A percentile compares a stretch with the other conserved stretches of the same genome.
These are phyloP conservation scores for Penicillium ochrochloron DNA, from an alignment of 495 filamentous ascomycete genomes.

Conservation along the genomic window DNA sequence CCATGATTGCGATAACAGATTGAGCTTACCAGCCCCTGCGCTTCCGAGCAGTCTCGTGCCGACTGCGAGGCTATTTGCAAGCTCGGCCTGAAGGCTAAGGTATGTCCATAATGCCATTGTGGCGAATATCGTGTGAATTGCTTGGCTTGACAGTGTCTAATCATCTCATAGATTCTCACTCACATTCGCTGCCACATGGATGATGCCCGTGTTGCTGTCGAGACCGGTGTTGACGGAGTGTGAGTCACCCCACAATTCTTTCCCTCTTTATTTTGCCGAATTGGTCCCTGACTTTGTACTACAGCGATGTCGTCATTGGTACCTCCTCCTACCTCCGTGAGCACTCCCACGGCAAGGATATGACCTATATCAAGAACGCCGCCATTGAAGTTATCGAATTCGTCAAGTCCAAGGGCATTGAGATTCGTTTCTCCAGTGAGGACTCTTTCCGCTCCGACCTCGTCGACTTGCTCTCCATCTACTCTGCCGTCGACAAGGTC, in stretches of 20 bases:
- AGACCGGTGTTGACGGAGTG: constrained; percentile 79
- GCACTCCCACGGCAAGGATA: constrained; percentile 93
- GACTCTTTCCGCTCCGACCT: constrained; percentile 85
- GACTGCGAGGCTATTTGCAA: constrained; percentile 92
- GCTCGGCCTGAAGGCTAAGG: constrained; percentile 82
- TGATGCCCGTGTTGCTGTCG: constrained; percentile 85
- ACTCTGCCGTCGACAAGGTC: constrained; percentile 77
- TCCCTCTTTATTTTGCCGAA: not conserved
- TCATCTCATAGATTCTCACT: constrained; percentile 62
- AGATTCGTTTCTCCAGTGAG: constrained; percentile 79
- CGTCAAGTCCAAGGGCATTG: constrained; percentile 87
- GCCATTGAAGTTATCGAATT: constrained; percentile 94
- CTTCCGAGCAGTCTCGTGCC: constrained; percentile 77
- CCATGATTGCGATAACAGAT: constrained; percentile 50
- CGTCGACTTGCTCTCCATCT: constrained; percentile 77
- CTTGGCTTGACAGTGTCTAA: constrained; percentile 22
- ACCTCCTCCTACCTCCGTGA: constrained; percentile 90
- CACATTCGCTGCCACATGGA: constrained; percentile 95
- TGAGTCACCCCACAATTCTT: constrained; percentile 38
- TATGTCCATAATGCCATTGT: constrained; percentile 32
- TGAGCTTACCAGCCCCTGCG: constrained; percentile 80
- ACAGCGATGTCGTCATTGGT: constrained; percentile 89
- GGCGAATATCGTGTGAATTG: constrained; percentile 7
- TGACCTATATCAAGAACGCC: constrained; percentile 87
- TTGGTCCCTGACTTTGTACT: constrained; percentile 25